Conservation (phyloP, 108 stramenopile species). For the Cyclotella kingstonii region DNA sequence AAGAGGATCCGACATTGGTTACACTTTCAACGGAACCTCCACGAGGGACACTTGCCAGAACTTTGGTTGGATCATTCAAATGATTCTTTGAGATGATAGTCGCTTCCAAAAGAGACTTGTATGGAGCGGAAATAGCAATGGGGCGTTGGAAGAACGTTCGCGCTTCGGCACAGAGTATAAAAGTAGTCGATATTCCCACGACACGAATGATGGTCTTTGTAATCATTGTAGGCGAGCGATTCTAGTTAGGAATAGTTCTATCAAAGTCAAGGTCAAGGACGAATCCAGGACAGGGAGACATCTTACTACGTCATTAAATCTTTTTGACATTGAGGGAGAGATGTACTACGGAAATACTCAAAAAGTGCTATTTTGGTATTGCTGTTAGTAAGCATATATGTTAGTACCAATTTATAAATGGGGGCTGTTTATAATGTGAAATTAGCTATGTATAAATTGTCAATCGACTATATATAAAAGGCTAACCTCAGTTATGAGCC, state of each 20-base stretch:
- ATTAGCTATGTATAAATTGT: too few relatives aligned
- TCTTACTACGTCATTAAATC: too few relatives aligned
- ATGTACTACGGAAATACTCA: too few relatives aligned
- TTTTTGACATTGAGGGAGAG: too few relatives aligned
- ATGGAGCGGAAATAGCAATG: conserved; percentile 3
- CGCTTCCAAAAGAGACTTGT: neutral
- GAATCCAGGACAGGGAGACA: too few relatives aligned
- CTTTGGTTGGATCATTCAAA: neutral
- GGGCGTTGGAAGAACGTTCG: conserved; percentile 8
- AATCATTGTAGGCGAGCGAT: conserved; percentile 7
- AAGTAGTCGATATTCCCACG: conserved; percentile 1
- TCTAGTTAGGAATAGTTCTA: neutral
- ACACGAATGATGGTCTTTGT: neutral
- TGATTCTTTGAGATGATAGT: neutral
- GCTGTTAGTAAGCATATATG: too few relatives aligned
- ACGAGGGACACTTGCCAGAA: conserved; percentile 13
- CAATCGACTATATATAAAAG: too few relatives aligned
- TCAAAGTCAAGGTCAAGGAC: neutral
- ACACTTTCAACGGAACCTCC: conserved; percentile 26
- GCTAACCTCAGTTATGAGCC: too few relatives aligned
- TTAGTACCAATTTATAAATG: too few relatives aligned
- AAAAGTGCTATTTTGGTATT: too few relatives aligned
- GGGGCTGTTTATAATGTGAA: too few relatives aligned
- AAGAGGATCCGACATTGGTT: conserved; percentile 9
- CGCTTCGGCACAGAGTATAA: conserved; percentile 10